Evolutionary conservation across 2,329 filamentous ascomycete species (phyloP).

Genomic region (Phoma sp.): DNA sequence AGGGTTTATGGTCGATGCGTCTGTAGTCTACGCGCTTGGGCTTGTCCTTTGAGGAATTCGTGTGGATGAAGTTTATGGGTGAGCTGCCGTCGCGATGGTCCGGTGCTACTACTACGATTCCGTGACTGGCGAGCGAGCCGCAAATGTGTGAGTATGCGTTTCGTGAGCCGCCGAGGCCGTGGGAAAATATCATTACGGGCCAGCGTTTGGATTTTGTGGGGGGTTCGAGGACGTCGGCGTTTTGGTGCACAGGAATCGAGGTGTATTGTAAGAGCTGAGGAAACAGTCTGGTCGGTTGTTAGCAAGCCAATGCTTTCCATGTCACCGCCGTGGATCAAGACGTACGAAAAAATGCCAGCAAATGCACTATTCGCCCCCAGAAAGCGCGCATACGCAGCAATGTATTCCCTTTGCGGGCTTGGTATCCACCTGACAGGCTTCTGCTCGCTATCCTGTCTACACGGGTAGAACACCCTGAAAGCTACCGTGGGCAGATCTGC

Average conservation of each 20-base stretch:
- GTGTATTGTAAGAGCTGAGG: constrained; percentile 76
- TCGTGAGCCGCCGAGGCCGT: constrained; percentile 79
- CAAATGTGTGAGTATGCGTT: constrained; percentile 87
- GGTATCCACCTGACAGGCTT: constrained; percentile 78
- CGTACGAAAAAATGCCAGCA: constrained; percentile 50
- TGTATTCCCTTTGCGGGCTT: constrained; percentile 73
- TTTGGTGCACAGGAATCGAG: constrained; percentile 73
- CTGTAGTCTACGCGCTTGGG: constrained; percentile 52
- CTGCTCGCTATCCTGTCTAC: constrained; percentile 47
- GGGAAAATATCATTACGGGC: constrained; percentile 86
- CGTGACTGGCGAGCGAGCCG: constrained; percentile 79
- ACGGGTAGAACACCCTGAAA: constrained; percentile 82
- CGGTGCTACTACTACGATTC: constrained; percentile 78
- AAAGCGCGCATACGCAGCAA: constrained; percentile 79
- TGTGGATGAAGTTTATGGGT: constrained; percentile 74
- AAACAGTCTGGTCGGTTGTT: constrained; percentile 59
- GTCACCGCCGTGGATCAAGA: not conserved
- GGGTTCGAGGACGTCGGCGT: constrained; percentile 66
- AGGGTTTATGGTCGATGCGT: constrained; percentile 65
- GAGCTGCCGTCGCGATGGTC: constrained; percentile 85
- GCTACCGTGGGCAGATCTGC: constrained; percentile 71
- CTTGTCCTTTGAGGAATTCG: constrained; percentile 55
- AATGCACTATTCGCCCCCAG: constrained; percentile 67
- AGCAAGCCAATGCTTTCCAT: not conserved
- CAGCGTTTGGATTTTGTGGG: constrained; percentile 63